phyloP scores from a whole-genome alignment of 2,329 filamentous ascomycete genomes.

The Aspergillus transmontanensis region DNA sequence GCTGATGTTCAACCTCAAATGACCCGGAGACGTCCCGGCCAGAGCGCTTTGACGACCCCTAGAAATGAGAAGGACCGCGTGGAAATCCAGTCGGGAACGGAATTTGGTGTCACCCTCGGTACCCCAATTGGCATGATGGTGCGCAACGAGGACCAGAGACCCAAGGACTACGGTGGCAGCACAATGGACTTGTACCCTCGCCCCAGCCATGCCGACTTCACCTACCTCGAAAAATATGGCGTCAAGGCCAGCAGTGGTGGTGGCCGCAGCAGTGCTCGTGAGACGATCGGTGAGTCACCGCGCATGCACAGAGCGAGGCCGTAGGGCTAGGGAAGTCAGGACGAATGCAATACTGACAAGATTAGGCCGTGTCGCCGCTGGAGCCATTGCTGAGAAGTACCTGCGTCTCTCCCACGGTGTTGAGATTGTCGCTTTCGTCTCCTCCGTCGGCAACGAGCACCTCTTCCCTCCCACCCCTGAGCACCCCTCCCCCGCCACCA shows the following conservation, averaged over 20 bases:
- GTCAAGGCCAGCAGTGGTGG: conserved; percentile 89
- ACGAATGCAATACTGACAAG: neutral
- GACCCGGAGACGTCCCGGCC: conserved; percentile 84
- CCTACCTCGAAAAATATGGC: conserved; percentile 96
- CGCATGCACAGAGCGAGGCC: neutral
- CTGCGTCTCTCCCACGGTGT: conserved; percentile 76
- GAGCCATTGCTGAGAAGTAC: conserved; percentile 93
- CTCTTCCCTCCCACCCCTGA: conserved; percentile 72
- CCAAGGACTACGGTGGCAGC: conserved; percentile 83
- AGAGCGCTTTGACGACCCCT: conserved; percentile 87
- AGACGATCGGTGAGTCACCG: conserved; percentile 73
- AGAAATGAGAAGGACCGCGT: conserved; percentile 91
- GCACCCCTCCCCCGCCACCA: conserved; percentile 69
- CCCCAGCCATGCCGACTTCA: conserved; percentile 93
- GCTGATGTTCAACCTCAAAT: conserved; percentile 92
- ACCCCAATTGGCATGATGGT: conserved; percentile 89
- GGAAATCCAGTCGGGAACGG: conserved; percentile 88
- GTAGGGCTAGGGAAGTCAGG: neutral
- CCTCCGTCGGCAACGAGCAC: conserved; percentile 78
- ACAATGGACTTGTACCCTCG: conserved; percentile 92
- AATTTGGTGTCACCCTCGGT: conserved; percentile 85
- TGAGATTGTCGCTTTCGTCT: conserved; percentile 89
- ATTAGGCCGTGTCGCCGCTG: conserved; percentile 79
- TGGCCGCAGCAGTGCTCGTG: conserved; percentile 85
- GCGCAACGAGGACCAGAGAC: conserved; percentile 88